phyloP scores from a whole-genome alignment of 495 filamentous ascomycete species.

The Xylaria nigripes region DNA sequence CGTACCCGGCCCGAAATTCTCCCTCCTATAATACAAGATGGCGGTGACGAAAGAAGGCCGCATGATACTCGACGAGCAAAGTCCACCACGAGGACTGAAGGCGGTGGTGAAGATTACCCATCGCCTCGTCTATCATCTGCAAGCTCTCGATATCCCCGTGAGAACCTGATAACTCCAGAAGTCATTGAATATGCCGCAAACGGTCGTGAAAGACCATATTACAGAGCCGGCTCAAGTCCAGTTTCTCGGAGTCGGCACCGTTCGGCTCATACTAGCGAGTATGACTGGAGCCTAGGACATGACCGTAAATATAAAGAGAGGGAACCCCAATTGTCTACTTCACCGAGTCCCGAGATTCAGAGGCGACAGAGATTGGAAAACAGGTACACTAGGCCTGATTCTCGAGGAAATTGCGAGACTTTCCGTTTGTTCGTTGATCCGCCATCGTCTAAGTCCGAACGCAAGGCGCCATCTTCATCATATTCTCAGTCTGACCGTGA shows the following conservation, averaged over 20 bases:
- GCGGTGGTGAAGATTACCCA: constrained; percentile 25
- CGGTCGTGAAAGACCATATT: constrained; percentile 35
- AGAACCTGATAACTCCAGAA: constrained; percentile 18
- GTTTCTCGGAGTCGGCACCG: constrained; percentile 14
- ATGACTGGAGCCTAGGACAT: constrained; percentile 15
- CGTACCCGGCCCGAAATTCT: constrained; percentile 19
- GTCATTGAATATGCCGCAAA: constrained; percentile 29
- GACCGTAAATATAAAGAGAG: constrained; percentile 22
- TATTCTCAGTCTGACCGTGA: constrained; percentile 16
- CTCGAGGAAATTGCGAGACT: constrained; percentile 13
- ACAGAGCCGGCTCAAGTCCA: constrained; percentile 23
- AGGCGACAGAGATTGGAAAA: constrained; percentile 21
- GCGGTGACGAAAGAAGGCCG: constrained; percentile 3
- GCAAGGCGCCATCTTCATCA: constrained; percentile 3
- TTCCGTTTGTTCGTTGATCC: constrained; percentile 8
- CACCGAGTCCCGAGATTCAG: constrained; percentile 19
- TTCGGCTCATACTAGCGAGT: constrained; percentile 18
- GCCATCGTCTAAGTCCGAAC: constrained; percentile 13
- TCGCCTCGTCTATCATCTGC: constrained; percentile 13
- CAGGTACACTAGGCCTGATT: constrained; percentile 10
- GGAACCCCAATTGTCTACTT: constrained; percentile 4
- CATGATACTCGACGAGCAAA: constrained; percentile 17
- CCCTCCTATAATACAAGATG: constrained; percentile 19
- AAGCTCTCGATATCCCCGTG: constrained; percentile 14
- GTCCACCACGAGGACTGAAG: constrained; percentile 24